Evolutionary conservation across 352 stramenopile genomes (phyloP).

Genomic region (Lagenidium sp.): DNA sequence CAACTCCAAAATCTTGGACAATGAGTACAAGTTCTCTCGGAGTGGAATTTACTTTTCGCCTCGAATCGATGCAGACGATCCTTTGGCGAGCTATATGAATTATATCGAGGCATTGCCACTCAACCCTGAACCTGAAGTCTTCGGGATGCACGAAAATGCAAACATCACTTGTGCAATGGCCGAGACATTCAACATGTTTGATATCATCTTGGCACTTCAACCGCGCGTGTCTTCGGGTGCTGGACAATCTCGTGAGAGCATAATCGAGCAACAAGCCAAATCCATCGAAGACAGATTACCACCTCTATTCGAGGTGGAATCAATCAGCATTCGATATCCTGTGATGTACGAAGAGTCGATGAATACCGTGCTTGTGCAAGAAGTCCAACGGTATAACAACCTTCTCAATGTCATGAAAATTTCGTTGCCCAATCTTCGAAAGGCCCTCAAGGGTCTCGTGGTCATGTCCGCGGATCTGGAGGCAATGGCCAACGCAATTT

Average conservation of each 20-base stretch:
- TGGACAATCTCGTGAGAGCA: slow-evolving; percentile 80
- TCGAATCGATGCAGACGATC: slow-evolving; percentile 44
- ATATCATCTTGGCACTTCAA: slow-evolving; percentile 80
- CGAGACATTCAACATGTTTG: slow-evolving; percentile 87
- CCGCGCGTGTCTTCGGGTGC: slow-evolving; percentile 65
- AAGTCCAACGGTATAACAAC: slow-evolving; percentile 88
- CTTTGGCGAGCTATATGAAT: slow-evolving; percentile 69
- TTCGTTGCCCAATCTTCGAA: slow-evolving; percentile 79
- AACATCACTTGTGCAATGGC: slow-evolving; percentile 91
- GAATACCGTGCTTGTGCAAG: slow-evolving; percentile 90
- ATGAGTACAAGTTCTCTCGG: slow-evolving; percentile 52
- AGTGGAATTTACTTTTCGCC: slow-evolving; percentile 69
- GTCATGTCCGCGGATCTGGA: slow-evolving; percentile 58
- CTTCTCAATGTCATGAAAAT: slow-evolving; percentile 75
- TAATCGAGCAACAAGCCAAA: slow-evolving; percentile 78
- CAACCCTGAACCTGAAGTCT: slow-evolving; percentile 89
- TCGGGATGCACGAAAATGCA: slow-evolving; percentile 93
- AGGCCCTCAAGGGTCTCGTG: slow-evolving; percentile 70
- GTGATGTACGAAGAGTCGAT: slow-evolving; percentile 88
- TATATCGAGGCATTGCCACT: slow-evolving; percentile 85
- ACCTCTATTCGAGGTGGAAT: slow-evolving; percentile 76
- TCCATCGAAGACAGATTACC: slow-evolving; percentile 77
- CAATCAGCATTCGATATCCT: slow-evolving; percentile 76
- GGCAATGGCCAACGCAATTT: slow-evolving; percentile 77
- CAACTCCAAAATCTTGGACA: slow-evolving; percentile 53